Evolutionary conservation across 1,139 yeast species (phyloP).

Genomic region (Lodderomyces orthopsilosis): DNA sequence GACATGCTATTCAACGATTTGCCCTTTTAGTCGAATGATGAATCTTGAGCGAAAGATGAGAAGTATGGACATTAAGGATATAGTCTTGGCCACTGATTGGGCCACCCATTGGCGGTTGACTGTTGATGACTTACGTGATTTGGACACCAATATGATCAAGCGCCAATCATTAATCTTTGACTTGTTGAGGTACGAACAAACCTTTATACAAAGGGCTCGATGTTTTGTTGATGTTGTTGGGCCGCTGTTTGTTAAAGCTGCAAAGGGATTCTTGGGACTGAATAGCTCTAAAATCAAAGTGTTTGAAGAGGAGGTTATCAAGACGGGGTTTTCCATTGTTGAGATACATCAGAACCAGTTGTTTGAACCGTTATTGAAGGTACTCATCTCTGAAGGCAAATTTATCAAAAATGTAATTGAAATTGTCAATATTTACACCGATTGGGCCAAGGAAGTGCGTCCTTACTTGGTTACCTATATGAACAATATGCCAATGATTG

Average conservation of each 20-base stretch:
- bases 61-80: conserved; percentile 35
- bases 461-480: conserved; percentile 61
- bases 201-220: conserved; percentile 66
- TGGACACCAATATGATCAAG: conserved; percentile 56
- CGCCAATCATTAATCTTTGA: conserved; percentile 80
- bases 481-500: conserved; percentile 36
- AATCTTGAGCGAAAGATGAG: conserved; percentile 36
- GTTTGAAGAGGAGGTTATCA: conserved; percentile 60
- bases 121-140: conserved; percentile 51
- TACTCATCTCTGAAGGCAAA: conserved; percentile 53
- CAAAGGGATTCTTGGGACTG: conserved; percentile 36
- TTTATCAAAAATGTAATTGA: conserved; percentile 50
- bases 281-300: conserved; percentile 25
- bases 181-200: conserved; percentile 68
- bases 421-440: conserved; percentile 60
- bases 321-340: conserved; percentile 60
- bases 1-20: conserved; percentile 39
- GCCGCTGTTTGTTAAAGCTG: conserved; percentile 46
- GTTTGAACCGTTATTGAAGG: conserved; percentile 49
- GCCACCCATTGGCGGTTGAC: conserved; percentile 71
- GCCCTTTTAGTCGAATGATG: conserved; percentile 35
- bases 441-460: conserved; percentile 54
- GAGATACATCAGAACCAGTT: conserved; percentile 55
- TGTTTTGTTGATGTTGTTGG: conserved; percentile 56
- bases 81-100: conserved; percentile 59